These are phyloP conservation scores for Suillus placidus DNA, from an alignment of 768 basidiomycete species.

Conservation along the genomic window DNA sequence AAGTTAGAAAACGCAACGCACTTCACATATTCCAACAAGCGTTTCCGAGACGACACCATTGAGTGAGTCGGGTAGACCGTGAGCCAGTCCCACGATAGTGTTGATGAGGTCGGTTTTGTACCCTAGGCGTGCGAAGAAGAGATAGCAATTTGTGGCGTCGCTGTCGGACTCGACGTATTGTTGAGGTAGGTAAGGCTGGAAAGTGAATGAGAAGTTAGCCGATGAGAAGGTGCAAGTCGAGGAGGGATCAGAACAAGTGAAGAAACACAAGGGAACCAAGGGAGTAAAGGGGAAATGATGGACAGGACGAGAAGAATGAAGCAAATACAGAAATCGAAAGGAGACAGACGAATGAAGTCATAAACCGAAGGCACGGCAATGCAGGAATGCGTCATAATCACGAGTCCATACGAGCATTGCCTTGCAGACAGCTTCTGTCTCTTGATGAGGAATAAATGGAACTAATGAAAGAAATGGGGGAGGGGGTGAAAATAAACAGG, in stretches of 20 bases:
- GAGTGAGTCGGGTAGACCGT: slow-evolving; percentile 84
- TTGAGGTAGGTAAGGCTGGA: slow-evolving; percentile 87
- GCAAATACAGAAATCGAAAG: neutral
- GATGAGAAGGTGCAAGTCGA: neutral
- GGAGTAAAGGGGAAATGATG: neutral
- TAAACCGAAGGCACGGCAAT: neutral
- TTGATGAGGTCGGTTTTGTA: slow-evolving; percentile 89
- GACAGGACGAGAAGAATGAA: neutral
- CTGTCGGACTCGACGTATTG: slow-evolving; percentile 87
- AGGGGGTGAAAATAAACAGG: neutral
- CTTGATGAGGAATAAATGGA: neutral
- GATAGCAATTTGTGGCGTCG: slow-evolving; percentile 85
- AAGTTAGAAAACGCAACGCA: slow-evolving; percentile 31
- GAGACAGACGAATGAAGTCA: neutral
- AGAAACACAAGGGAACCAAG: neutral
- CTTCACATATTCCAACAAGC: slow-evolving; percentile 95
- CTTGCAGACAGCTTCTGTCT: neutral
- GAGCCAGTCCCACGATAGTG: slow-evolving; percentile 76
- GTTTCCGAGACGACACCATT: slow-evolving; percentile 80
- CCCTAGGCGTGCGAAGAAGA: slow-evolving; percentile 91
- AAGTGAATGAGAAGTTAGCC: neutral
- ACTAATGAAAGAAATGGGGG: neutral
- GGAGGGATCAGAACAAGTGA: neutral
- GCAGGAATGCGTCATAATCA: neutral
- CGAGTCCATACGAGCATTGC: neutral